Base-by-base conservation (phyloP, 257 asterid genomes). In the Ajuga chamaepitys region DNA sequence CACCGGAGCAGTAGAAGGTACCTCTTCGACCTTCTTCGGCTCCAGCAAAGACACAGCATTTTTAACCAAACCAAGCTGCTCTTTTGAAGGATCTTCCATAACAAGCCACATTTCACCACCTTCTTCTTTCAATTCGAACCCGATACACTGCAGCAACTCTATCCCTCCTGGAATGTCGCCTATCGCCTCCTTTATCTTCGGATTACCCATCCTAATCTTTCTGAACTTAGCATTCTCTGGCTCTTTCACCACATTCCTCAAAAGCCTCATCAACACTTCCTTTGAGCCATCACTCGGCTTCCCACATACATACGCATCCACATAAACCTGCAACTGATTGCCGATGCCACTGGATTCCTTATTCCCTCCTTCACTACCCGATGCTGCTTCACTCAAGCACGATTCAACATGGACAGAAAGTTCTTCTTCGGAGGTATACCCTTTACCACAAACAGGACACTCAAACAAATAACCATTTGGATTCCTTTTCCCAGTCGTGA, bases 201-300 rank as follows among this genome's bases (percentile, higher is more conserved):
- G 89, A 78, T 94, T 94, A 67, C 93, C 98, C 79, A 86, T 75
- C 54, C 99, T 77, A 34, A 94, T 75, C 80, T 82, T 94, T 83
- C 99, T 85, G 78, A 86, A 94, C 84, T 90, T 94, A 0, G 79
- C 83, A 66, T 90, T 94, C 37, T 71, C 93, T 0, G 95, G 99
- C 44, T 94, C 98, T 52, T 63, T 84, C 45, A 77, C 75, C 41
- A 90, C 71, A 81, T 90, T 94, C 78, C 71, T 81, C 75, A 94
- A 77, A 52, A 94, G 73, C 66, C 77, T 85, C 14, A 79, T 46
- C 57, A 94, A 67, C 62, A 94, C 93, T 69, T 94, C 96, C 25
- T 70, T 62, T 3, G 95, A 80, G 14, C 78, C 86, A 67, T 82
- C 91, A 0, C 79, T 76, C 3, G 96, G 90, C 11, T 83, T 86